Conservation (phyloP, 257 asterid species). For the Solanum virginianum region DNA sequence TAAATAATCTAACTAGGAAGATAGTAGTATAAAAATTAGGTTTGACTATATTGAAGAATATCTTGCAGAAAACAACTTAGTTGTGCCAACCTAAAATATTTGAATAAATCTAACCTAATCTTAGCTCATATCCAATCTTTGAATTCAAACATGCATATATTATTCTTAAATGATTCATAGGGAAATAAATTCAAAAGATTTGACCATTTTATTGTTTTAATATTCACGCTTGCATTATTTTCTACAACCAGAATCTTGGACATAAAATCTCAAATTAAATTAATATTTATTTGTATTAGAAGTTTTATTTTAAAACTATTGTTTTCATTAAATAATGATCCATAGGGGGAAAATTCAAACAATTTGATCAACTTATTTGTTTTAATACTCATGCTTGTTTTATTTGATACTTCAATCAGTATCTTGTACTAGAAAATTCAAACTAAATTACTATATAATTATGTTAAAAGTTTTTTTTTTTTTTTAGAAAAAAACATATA, state of each 20-base stretch:
- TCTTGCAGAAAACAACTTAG: not conserved
- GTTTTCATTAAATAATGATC: not conserved
- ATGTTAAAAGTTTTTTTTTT: not conserved
- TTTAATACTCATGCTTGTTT: not conserved
- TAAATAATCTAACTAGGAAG: not conserved
- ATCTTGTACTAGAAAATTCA: not conserved
- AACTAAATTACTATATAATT: not conserved
- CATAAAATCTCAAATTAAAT: not conserved
- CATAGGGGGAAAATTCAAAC: not conserved
- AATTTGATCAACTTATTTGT: not conserved
- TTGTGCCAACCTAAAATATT: not conserved
- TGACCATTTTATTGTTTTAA: not conserved
- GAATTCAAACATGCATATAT: not conserved
- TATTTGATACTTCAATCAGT: not conserved
- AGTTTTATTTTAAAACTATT: not conserved
- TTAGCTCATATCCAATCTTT: not conserved
- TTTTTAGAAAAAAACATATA: too few species aligned
- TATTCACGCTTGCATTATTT: not conserved
- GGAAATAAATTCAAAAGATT: not conserved
- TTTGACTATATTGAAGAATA: not conserved
- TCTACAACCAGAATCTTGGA: not conserved
- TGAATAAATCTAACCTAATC: not conserved
- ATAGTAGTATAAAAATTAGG: not conserved
- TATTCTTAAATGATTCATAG: not conserved
- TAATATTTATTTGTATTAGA: not conserved